Evolutionary conservation across 257 asterid genomes (phyloP).

Genomic region (Schizonepeta tenuifolia): DNA sequence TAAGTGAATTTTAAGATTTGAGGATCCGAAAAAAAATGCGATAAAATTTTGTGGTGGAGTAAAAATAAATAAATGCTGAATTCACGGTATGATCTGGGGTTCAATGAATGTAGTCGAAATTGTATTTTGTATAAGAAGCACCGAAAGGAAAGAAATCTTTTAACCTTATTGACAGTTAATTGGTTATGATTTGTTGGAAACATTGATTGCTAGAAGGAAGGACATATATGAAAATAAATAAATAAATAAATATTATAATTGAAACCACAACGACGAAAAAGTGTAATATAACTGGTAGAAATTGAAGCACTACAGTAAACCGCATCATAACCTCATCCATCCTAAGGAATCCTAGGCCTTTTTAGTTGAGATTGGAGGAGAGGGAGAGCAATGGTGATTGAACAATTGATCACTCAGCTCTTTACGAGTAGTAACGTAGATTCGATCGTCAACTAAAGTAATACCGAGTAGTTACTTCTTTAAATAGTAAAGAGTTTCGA

Average conservation of each 20-base stretch:
- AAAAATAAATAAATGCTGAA: neutral
- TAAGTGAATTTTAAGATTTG: neutral
- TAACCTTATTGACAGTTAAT: neutral
- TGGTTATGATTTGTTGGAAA: neutral
- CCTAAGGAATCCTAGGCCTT: too few relatives aligned
- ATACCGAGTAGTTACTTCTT: too few relatives aligned
- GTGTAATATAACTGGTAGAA: too few relatives aligned
- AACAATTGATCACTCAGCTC: too few relatives aligned
- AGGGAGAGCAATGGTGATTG: too few relatives aligned
- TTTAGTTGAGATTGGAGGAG: too few relatives aligned
- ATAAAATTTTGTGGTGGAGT: neutral
- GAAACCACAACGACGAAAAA: too few relatives aligned
- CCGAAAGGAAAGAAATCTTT: neutral
- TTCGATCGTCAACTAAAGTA: too few relatives aligned
- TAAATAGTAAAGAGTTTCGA: too few relatives aligned
- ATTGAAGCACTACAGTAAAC: too few relatives aligned
- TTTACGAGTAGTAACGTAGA: too few relatives aligned
- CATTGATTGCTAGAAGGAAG: neutral
- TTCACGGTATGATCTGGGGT: neutral
- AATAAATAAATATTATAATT: neutral
- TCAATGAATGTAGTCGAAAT: conserved; percentile 19
- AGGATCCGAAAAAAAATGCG: neutral
- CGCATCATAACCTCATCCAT: too few relatives aligned
- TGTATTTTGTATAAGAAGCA: conserved; percentile 11
- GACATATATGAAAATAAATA: neutral